Base-by-base conservation (phyloP, 768 basidiomycete genomes). In the Amyloporia xantha region DNA sequence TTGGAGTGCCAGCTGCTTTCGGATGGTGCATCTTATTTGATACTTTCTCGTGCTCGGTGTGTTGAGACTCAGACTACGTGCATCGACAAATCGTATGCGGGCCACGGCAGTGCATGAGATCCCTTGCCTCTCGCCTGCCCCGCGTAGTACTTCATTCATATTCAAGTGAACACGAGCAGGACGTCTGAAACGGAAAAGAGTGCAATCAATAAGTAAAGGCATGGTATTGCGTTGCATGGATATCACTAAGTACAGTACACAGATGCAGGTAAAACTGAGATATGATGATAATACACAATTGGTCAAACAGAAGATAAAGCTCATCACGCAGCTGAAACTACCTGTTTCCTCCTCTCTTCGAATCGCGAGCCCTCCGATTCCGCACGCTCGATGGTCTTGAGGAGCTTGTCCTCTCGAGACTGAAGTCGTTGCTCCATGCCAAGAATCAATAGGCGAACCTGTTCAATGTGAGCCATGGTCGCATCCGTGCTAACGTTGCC, bases 381-480 rank as follows among this genome's bases (percentile, higher is more conserved):
- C 1, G 85, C 86, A 21, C 71, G 71, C 58, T 78, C 75, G 15
- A 86, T 67, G 23, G 72, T 77, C 60, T 82, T 81, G 11, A 67
- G 57, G 21, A 89, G 64, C 61, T 78, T 79, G 35, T 77, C 78
- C 54, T 87, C 81, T 27, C 84, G 73, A 13, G 64, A 65, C 50
- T 84, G 75, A 51, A 86, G 68, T 48, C 83, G 74, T 57, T 87
- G 79, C 50, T 87, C 83, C 81, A 89, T 86, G 0, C 86, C 86
- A 13, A 87, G 67, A 15, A 89, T 75, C 19, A 87, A 66, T 52
- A 84, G 63, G 28, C 82, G 75, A 4, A 87, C 72, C 51, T 86
- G 80, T 55, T 87, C 84, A 25, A 88, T 73, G 49, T 85, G 79
- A 2, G 80, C 76, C 4, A 76, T 60, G 2, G 77, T 71, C 2